Evolutionary conservation across 768 basidiomycete genomes (phyloP), one percentile per base, ranked within the genome.

Genomic region (Sarcodon sp.): DNA sequence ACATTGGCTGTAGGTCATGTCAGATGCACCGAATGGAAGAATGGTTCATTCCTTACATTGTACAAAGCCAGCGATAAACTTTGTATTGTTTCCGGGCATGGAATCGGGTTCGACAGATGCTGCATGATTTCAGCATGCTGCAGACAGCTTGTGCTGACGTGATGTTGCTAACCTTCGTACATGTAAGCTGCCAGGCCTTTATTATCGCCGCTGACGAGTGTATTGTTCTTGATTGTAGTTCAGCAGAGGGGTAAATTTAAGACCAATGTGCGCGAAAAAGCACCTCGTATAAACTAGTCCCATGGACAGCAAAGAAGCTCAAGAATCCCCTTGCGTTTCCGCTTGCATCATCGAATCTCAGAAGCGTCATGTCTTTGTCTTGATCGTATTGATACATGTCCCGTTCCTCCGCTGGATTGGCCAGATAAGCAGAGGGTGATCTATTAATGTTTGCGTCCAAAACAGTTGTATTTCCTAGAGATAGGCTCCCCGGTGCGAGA

Each of bases 161-260:
- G 13, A 35, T 45, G 21, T 1, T 16, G 48, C 71, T 45, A 50
- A 82, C 81, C 65, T 70, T 88, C 87, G 51, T 85, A 89, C 13
- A 87, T 59, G 60, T 75, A 81, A 7, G 84, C 84, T 3, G 86
- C 84, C 83, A 88, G 87, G 36, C 87, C 87, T 60, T 89, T 88
- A 67, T 88, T 88, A 62, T 88, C 87, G 3, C 72, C 64, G 60
- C 83, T 87, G 32, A 88, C 73, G n/a, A 87, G 66, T 0, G 85
- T 87, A 53, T 87, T 88, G 58, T 88, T 89, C 83, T 87, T 53
- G 27, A 15, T 5, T 38, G 15, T 27, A 27, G 37, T 18, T 13
- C 13, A 38, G 37, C 37, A 2, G 37, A 13, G 12, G 13, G 3
- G 12, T 38, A 5, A 18, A 13, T 3, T 13, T 38, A 4, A 13